These are phyloP conservation scores for Rhizophagus clarus DNA, from an alignment of 192 early-diverging fungal genomes.

Conservation along the genomic window DNA sequence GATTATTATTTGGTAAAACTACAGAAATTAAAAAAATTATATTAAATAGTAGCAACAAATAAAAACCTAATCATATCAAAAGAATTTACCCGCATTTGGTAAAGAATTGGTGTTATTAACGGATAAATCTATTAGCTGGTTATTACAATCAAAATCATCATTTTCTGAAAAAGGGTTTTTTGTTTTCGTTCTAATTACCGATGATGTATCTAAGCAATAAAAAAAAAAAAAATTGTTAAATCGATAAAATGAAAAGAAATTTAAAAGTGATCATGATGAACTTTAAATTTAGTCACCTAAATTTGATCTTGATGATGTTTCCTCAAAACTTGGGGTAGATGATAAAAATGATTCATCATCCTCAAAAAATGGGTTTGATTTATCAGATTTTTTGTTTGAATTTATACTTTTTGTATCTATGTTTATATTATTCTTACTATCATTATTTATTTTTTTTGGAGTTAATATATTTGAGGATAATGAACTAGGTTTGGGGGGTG, in stretches of 20 bases:
- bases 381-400: background rate
- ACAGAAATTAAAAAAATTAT: background rate
- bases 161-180: background rate
- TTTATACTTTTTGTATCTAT: background rate
- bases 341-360: conserved; percentile 16
- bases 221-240: background rate
- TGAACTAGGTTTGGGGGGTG: background rate
- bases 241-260: no score
- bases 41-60: background rate
- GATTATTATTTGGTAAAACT: background rate
- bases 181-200: background rate
- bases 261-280: no score
- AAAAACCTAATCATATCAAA: background rate
- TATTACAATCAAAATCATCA: background rate
- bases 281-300: background rate
- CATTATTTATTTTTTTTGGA: background rate
- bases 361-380: conserved; percentile 10
- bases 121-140: background rate
- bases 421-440: background rate
- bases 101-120: background rate
- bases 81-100: background rate
- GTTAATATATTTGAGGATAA: background rate
- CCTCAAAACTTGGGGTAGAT: background rate
- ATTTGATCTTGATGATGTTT: background rate
- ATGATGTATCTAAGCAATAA: background rate